Evolutionary conservation across 345 rosid genomes (phyloP).

Genomic region (Arabidopsis suecica): DNA sequence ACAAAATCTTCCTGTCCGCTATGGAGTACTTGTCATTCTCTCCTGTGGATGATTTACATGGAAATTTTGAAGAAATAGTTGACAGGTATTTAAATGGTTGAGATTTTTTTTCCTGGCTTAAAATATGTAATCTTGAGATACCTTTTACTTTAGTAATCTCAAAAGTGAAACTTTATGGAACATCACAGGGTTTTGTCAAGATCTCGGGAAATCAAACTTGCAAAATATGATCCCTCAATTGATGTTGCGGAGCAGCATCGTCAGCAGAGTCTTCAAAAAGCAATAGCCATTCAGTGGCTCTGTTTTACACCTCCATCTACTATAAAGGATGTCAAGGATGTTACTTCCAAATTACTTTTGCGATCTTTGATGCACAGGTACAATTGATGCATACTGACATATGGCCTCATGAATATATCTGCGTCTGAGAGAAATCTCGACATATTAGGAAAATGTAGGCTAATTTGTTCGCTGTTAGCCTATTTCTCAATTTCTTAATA

Average conservation of each 20-base stretch:
- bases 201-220: conserved; percentile 81
- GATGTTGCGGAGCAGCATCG: conserved; percentile 95
- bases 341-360: conserved; percentile 73
- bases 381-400: neutral
- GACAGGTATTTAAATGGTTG: conserved; percentile 66
- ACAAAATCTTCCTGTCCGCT: conserved; percentile 89
- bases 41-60: conserved; percentile 69
- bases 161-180: conserved; percentile 33
- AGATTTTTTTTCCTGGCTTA: conserved; percentile 27
- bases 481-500: conserved; percentile 9
- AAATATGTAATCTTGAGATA: conserved; percentile 17
- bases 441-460: neutral
- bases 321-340: conserved; percentile 64
- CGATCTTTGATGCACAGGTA: conserved; percentile 93
- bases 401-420: conserved; percentile 2
- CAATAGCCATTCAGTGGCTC: conserved; percentile 93
- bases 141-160: conserved; percentile 32
- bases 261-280: conserved; percentile 91
- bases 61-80: conserved; percentile 94
- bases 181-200: conserved; percentile 79
- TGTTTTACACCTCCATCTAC: conserved; percentile 98
- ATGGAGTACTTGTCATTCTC: conserved; percentile 90
- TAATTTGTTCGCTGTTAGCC: conserved; percentile 18
- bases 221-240: conserved; percentile 74
- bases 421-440: conserved; percentile 2